phyloP scores from a whole-genome alignment of 2,329 filamentous ascomycete genomes.

The Pseudogymnoascus sp. region DNA sequence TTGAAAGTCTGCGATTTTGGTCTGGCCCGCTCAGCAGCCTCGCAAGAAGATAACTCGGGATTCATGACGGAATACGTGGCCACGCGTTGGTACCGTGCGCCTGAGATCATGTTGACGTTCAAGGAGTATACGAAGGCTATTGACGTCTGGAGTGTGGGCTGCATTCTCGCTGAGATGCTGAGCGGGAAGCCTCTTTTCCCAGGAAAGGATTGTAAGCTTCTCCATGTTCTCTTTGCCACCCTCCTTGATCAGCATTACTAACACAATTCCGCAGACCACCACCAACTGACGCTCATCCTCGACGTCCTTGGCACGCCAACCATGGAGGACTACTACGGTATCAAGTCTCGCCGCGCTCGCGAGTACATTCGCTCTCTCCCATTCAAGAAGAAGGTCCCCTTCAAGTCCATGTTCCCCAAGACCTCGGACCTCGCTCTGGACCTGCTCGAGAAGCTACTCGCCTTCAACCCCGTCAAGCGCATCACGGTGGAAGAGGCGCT shows the following conservation, averaged over 20 bases:
- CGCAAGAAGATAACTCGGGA: slow-evolving; percentile 97
- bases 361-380: slow-evolving; percentile 97
- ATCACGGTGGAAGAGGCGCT: slow-evolving; percentile 97
- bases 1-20: slow-evolving; percentile 99
- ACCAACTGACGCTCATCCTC: slow-evolving; percentile 93
- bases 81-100: slow-evolving; percentile 96
- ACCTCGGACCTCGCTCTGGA: slow-evolving; percentile 96
- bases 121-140: slow-evolving; percentile 99
- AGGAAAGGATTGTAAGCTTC: slow-evolving; percentile 84
- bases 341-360: slow-evolving; percentile 93
- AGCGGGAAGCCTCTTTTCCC: slow-evolving; percentile 97
- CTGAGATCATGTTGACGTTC: slow-evolving; percentile 99
- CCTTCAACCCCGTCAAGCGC: slow-evolving; percentile 97
- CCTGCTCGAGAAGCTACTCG: slow-evolving; percentile 86
- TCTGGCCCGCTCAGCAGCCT: slow-evolving; percentile 87
- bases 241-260: slow-evolving; percentile 10
- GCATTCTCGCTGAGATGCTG: slow-evolving; percentile 96
- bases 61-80: slow-evolving; percentile 99
- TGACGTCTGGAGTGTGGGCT: slow-evolving; percentile 98
- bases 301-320: slow-evolving; percentile 96
- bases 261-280: slow-evolving; percentile 62
- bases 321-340: slow-evolving; percentile 99
- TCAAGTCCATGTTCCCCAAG: slow-evolving; percentile 95
- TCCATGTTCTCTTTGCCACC: not conserved
- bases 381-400: slow-evolving; percentile 99